Evolutionary conservation across 2,329 filamentous ascomycete species (phyloP), one percentile per base, ranked within the genome.

Genomic region (Dactylellina parvicollis): DNA sequence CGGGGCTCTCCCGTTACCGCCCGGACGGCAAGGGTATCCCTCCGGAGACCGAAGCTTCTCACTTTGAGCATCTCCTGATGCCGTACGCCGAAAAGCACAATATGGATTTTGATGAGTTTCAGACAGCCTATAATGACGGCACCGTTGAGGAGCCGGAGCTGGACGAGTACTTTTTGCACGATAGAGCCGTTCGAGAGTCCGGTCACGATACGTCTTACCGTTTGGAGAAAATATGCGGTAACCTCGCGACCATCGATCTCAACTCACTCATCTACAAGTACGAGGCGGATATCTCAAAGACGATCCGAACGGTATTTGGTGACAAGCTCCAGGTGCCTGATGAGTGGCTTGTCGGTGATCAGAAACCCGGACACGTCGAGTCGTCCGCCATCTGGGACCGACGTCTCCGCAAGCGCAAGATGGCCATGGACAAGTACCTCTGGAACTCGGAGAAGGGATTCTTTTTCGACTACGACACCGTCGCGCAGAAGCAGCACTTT

Each of bases 181-280:
- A 99, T 80, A 90, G 95, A 71, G 93, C 94, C 1, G 93, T 98
- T 32, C 90, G 95, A 76, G 95, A 99, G 81, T 97, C 94, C 16
- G 95, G 95, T 10, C 95, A 99, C 81, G 95, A 99, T 80, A 99
- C 95, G 1, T 91, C 91, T 14, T 98, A 98, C 82, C 91, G 95
- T 16, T 85, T 99, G 18, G 95, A 98, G 82, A 89, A 88, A 49
- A 86, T 96, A 22, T 93, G 91, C 77, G 95, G 92, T 9, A 88
- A 97, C 79, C 84, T 98, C 24, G 95, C 93, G 9, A 97, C 93
- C 0, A 92, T 98, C 70, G 95, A 99, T 79, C 85, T 98, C 62
- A 98, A 99, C 82, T 95, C 92, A 26, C 85, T 96, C 28, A 84
- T 99, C 26, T 99, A 95, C 86, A 98, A 98, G 82, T 98, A 98